Conservation (phyloP, 805 yeast species). For the Yarrowia osloensis region DNA sequence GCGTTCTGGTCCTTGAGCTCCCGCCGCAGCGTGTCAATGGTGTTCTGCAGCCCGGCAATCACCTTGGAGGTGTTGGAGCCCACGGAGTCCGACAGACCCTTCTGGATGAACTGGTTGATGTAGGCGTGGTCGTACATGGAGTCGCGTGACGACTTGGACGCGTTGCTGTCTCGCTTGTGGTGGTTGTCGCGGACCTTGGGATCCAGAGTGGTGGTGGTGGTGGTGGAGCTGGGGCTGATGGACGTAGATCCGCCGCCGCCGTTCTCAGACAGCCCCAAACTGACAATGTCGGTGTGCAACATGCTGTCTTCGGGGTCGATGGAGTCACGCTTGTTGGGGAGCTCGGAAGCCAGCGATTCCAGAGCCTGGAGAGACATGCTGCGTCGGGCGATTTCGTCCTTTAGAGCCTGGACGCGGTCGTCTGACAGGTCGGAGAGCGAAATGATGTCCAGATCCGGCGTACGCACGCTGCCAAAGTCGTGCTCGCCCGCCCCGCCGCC, state of each 20-base stretch:
- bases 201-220: neutral
- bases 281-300: slow-evolving; percentile 13
- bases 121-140: slow-evolving; percentile 13
- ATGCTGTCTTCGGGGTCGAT: neutral
- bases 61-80: slow-evolving; percentile 34
- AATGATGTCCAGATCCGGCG: neutral
- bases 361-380: slow-evolving; percentile 42
- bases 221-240: neutral
- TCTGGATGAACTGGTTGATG: slow-evolving; percentile 26
- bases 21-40: slow-evolving; percentile 57
- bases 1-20: slow-evolving; percentile 48
- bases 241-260: neutral
- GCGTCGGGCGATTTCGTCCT: slow-evolving; percentile 39
- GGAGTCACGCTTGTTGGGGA: slow-evolving; percentile 29
- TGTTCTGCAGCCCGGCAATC: slow-evolving; percentile 48
- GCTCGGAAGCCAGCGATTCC: slow-evolving; percentile 35
- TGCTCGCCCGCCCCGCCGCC: neutral
- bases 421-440: slow-evolving; percentile 33
- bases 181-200: neutral
- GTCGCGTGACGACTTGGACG: slow-evolving; percentile 23
- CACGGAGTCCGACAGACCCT: slow-evolving; percentile 5
- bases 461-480: neutral
- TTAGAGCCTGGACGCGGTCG: slow-evolving; percentile 36
- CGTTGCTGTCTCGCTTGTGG: slow-evolving; percentile 16
- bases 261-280: slow-evolving; percentile 2